Evolutionary conservation across 2,329 filamentous ascomycete genomes (phyloP), one percentile per base, ranked within the genome.

Genomic region (Aspergillus texensis): DNA sequence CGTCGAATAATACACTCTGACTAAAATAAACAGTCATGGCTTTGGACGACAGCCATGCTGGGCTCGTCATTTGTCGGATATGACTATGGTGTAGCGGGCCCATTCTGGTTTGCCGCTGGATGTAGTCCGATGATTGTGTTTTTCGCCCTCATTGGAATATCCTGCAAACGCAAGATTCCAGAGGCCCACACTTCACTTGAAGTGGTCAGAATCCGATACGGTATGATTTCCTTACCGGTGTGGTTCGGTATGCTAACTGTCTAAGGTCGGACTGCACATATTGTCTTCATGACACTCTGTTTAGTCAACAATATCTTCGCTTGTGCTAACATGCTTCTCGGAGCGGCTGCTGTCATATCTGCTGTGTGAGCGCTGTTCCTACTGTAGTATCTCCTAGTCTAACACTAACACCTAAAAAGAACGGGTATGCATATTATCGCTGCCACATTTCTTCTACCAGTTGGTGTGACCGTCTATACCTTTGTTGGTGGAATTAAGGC

Each of bases 51-150:
- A 0, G 82, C 84, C 0, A 79, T 86, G 66, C 74, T 86, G 0
- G 83, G 83, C 0, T 82, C 82, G 11, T 79, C 79, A 0, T 75
- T 85, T 3, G 82, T 86, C 0, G 84, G 84, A 0, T 86, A 86
- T 65, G 79, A 80, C 57, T 85, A 84, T 67, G 85, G 85, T 0
- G 76, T 86, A 1, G 81, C 84, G 1, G 84, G 84, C 0, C 84
- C 84, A 0, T 86, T 87, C 60, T 87, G 84, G 85, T 87, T 84
- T 63, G 84, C 84, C 3, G 84, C 84, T 53, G 85, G 84, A 1
- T 84, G 82, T 57, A 84, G 81, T 11, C 82, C 83, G 0, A 85
- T 85, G 82, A 86, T 86, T 50, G 82, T 84, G 0, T 85, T 86
- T 70, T 86, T 86, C 56, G 79, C 84, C 0, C 65, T 85, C 0